phyloP scores from a whole-genome alignment of 768 basidiomycete species.

The Mycena vitilis region DNA sequence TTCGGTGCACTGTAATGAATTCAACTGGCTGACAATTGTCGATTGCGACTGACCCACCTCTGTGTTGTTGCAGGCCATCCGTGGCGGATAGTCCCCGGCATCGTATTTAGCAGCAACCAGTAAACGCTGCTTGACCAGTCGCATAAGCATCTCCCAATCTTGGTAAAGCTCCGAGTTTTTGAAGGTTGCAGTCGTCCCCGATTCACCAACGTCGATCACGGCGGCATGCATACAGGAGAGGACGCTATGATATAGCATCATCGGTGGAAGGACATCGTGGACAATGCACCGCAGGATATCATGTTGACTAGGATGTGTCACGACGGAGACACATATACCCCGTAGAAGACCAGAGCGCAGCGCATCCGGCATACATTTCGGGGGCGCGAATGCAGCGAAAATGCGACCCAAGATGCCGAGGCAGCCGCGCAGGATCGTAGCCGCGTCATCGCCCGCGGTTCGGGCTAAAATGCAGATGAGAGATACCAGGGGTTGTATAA shows the following conservation, averaged over 20 bases:
- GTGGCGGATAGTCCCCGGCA: not conserved
- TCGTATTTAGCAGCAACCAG: not conserved
- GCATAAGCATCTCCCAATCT: not conserved
- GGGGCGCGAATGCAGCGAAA: too few relatives aligned
- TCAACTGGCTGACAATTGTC: not conserved
- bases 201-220: not conserved
- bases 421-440: too few relatives aligned
- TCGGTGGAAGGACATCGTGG: not conserved
- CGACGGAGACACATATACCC: not conserved
- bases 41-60: not conserved
- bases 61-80: not conserved
- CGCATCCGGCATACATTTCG: too few relatives aligned
- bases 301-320: not conserved
- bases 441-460: too few relatives aligned
- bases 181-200: not conserved
- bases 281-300: not conserved
- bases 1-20: not conserved
- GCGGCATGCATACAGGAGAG: not conserved
- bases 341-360: constrained; percentile 1
- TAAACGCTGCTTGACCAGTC: not conserved
- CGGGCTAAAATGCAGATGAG: too few relatives aligned
- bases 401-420: too few relatives aligned
- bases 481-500: too few relatives aligned
- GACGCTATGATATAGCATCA: constrained; percentile 2
- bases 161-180: not conserved